These are phyloP conservation scores for Ceratocystis colombiana DNA, from an alignment of 2,329 filamentous ascomycete genomes.

Conservation along the genomic window DNA sequence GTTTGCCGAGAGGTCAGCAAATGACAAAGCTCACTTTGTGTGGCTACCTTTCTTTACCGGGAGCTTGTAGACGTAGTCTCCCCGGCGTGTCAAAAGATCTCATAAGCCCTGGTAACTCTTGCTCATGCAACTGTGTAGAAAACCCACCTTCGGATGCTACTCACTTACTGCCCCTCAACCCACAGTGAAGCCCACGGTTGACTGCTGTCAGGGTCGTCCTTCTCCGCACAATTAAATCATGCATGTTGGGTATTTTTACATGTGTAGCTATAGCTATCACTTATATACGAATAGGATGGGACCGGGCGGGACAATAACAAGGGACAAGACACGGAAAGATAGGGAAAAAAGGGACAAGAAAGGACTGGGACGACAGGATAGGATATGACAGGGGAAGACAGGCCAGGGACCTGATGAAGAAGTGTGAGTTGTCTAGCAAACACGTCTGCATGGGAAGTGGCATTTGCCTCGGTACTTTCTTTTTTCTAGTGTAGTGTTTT, in stretches of 20 bases:
- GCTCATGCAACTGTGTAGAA: background rate
- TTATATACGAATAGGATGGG: background rate
- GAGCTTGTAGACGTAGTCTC: too few relatives aligned
- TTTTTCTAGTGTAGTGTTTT: background rate
- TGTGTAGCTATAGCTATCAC: background rate
- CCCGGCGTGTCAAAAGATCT: background rate
- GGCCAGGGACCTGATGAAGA: background rate
- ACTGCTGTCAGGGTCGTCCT: too few relatives aligned
- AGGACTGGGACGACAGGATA: background rate
- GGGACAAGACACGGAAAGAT: background rate
- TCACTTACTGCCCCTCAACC: background rate
- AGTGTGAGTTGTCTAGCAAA: too few relatives aligned
- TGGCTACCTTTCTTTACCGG: too few relatives aligned
- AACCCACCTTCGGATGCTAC: background rate
- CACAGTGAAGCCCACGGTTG: too few relatives aligned
- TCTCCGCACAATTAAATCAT: too few relatives aligned
- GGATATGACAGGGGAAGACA: background rate
- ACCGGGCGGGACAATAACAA: too few relatives aligned
- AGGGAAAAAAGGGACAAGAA: background rate
- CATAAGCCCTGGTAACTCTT: background rate
- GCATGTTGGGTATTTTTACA: too few relatives aligned
- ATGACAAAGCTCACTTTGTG: background rate
- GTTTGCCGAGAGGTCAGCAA: background rate
- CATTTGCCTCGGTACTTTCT: constrained; percentile 2
- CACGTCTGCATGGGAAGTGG: background rate